Conservation (phyloP, 306 rosid species). For the Castanopsis chinensis region DNA sequence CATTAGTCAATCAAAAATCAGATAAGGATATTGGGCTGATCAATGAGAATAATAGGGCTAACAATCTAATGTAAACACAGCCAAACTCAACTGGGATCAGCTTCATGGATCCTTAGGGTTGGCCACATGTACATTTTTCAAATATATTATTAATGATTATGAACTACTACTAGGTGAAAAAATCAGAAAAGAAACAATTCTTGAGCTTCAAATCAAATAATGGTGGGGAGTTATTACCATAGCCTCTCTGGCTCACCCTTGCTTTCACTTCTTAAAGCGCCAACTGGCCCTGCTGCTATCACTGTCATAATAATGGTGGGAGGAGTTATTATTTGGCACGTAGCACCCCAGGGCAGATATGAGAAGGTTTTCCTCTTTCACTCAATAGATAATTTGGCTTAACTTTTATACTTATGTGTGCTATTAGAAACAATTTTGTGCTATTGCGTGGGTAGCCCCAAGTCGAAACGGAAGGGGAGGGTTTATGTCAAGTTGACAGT, state of each 20-base stretch:
- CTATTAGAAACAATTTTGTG: neutral
- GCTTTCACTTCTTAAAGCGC: conserved; percentile 59
- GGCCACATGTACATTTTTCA: too few relatives aligned
- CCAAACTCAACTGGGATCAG: too few relatives aligned
- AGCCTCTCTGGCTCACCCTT: conserved; percentile 69
- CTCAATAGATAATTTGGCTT: conserved; percentile 4
- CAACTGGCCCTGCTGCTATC: conserved; percentile 92
- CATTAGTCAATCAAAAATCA: neutral
- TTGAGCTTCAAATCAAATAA: neutral
- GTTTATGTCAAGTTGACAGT: neutral
- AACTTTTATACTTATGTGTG: neutral
- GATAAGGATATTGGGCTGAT: too few relatives aligned
- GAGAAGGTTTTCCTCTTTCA: neutral
- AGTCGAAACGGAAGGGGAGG: neutral
- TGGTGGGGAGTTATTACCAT: conserved; percentile 45
- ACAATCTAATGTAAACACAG: too few relatives aligned
- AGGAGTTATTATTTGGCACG: conserved; percentile 18
- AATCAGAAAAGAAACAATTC: neutral
- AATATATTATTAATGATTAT: too few relatives aligned
- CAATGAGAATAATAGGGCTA: too few relatives aligned
- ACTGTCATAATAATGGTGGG: conserved; percentile 42
- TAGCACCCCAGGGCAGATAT: neutral
- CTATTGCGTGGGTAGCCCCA: neutral
- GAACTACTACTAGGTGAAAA: too few relatives aligned
- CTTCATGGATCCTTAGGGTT: too few relatives aligned